Percentiles rank a stretch among this genome's conserved stretches.
Evolutionary conservation across 2,329 filamentous ascomycete genomes (phyloP).

Genomic region (Colletotrichum camelliae): DNA sequence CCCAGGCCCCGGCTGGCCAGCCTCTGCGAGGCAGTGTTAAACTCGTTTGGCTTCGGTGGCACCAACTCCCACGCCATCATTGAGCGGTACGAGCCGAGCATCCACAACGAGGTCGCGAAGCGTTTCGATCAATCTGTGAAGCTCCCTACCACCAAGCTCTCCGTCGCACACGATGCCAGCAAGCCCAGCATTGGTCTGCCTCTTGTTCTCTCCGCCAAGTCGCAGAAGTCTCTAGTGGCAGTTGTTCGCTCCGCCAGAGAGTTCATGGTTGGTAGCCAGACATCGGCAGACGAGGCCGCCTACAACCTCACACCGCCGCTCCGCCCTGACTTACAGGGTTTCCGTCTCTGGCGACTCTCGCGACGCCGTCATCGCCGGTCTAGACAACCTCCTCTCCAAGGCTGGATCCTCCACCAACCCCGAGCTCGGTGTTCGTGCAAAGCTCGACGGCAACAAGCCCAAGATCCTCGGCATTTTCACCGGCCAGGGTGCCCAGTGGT

Average conservation of each 20-base stretch:
- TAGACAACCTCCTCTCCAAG: constrained; percentile 11
- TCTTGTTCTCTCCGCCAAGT: constrained; percentile 17
- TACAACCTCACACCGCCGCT: constrained; percentile 10
- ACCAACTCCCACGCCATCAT: constrained; percentile 26
- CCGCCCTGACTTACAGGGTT: constrained; percentile 11
- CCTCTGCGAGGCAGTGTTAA: constrained; percentile 28
- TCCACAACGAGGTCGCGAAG: constrained; percentile 12
- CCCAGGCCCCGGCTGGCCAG: constrained; percentile 20
- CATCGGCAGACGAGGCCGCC: constrained; percentile 5
- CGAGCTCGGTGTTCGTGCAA: constrained; percentile 16
- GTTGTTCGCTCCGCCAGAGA: constrained; percentile 3
- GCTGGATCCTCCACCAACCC: not conserved
- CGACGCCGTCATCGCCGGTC: not conserved
- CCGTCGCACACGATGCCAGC: not conserved
- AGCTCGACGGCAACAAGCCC: constrained; percentile 8
- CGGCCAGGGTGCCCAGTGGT: constrained; percentile 39
- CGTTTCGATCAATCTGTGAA: not conserved
- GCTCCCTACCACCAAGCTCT: not conserved
- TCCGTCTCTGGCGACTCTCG: constrained; percentile 1
- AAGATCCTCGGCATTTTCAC: constrained; percentile 35
- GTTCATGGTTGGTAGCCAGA: not conserved
- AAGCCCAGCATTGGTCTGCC: not conserved
- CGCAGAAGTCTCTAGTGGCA: constrained; percentile 15
- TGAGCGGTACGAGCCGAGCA: constrained; percentile 19
- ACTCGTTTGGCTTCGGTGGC: constrained; percentile 27